A percentile compares a stretch with the other conserved stretches of the same genome.
phyloP scores from a whole-genome alignment of 768 basidiomycete genomes.

The Xerocomus brunneocitrinus region DNA sequence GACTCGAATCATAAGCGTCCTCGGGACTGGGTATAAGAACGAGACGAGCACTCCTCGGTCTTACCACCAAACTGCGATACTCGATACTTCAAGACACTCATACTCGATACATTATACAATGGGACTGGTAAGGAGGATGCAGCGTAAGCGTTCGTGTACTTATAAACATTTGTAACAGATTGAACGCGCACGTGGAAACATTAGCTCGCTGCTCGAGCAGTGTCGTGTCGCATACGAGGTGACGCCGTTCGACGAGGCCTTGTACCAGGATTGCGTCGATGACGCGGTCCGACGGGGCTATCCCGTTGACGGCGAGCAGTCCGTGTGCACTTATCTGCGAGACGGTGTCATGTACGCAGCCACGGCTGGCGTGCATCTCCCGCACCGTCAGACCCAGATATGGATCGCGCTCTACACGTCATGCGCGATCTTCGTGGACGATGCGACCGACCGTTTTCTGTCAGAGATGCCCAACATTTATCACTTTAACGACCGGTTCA shows the following conservation, averaged over 20 bases:
- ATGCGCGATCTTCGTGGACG: slow-evolving; percentile 36
- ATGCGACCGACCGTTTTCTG: slow-evolving; percentile 25
- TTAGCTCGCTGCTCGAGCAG: slow-evolving; percentile 13
- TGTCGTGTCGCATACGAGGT: slow-evolving; percentile 13
- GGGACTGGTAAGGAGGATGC: slow-evolving; percentile 8
- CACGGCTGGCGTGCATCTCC: slow-evolving; percentile 29
- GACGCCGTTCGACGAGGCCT: slow-evolving; percentile 9
- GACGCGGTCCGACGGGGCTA: slow-evolving; percentile 25
- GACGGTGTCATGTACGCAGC: slow-evolving; percentile 28
- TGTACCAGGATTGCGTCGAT: slow-evolving; percentile 21
- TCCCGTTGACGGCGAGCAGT: slow-evolving; percentile 17
- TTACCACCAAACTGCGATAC: slow-evolving; percentile 4
- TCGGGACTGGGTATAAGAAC: slow-evolving; percentile 5
- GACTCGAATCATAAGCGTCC: not conserved
- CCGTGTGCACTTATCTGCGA: slow-evolving; percentile 29
- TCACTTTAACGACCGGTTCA: slow-evolving; percentile 34
- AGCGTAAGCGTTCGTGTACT: not conserved
- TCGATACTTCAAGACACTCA: not conserved
- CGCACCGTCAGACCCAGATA: slow-evolving; percentile 10
- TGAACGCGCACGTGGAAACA: slow-evolving; percentile 9
- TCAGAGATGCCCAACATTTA: slow-evolving; percentile 21
- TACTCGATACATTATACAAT: not conserved
- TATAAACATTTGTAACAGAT: slow-evolving; percentile 5
- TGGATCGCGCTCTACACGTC: slow-evolving; percentile 40
- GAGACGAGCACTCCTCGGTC: not conserved